Evolutionary conservation across 139 green algal genomes (phyloP).

Genomic region (Chlorella sp.): DNA sequence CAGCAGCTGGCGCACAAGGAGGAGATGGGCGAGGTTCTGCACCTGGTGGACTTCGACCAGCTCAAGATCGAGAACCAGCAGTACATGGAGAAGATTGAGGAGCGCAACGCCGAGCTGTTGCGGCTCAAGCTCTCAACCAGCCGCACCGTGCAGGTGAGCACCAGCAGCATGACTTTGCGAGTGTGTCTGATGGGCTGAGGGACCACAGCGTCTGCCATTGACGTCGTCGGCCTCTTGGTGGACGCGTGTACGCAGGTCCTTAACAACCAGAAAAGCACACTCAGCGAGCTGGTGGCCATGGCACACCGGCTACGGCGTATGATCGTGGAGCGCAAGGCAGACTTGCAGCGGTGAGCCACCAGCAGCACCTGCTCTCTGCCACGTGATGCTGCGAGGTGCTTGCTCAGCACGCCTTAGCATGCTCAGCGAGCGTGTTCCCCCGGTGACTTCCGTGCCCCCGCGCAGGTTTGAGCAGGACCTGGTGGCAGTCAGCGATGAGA

Average conservation of each 20-base stretch:
- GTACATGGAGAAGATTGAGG: constrained; percentile 77
- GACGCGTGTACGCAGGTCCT: constrained; percentile 69
- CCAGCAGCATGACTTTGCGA: too few species aligned
- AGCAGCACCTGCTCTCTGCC: too few species aligned
- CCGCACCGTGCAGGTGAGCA: constrained; percentile 56
- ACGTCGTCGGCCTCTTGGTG: too few species aligned
- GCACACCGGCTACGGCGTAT: constrained; percentile 30
- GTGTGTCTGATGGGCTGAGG: too few species aligned
- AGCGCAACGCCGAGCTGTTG: constrained; percentile 78
- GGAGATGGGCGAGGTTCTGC: constrained; percentile 76
- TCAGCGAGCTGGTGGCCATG: constrained; percentile 38
- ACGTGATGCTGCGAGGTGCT: too few species aligned
- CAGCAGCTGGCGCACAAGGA: constrained; percentile 71
- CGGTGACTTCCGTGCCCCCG: too few species aligned
- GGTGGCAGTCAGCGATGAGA: constrained; percentile 10
- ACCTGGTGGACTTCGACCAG: constrained; percentile 85
- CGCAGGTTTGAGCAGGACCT: constrained; percentile 17
- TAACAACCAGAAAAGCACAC: constrained; percentile 60
- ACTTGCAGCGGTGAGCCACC: background rate
- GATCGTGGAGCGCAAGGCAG: constrained; percentile 37
- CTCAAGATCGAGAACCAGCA: constrained; percentile 91
- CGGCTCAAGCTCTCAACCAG: constrained; percentile 71
- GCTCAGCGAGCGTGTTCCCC: too few species aligned
- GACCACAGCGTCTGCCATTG: too few species aligned
- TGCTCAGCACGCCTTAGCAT: too few species aligned